phyloP scores from a whole-genome alignment of 1,284 basidiomycete genomes.

The Stygiomarasmius scandens region DNA sequence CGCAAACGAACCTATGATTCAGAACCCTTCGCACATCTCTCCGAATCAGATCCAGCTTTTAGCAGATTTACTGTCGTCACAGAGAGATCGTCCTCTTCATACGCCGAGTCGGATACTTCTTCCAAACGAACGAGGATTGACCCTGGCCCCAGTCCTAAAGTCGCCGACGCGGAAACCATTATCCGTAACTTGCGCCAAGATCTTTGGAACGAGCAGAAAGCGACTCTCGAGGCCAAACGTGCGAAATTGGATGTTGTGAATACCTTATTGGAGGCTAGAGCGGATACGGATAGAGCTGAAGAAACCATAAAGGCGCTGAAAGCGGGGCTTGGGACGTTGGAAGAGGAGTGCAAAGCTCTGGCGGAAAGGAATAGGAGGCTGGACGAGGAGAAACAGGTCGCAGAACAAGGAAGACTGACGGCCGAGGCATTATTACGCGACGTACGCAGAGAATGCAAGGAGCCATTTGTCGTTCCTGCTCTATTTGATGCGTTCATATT shows the following conservation, averaged over 20 bases:
- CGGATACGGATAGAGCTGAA: no score
- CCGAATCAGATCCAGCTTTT: no score
- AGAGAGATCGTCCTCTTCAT: no score
- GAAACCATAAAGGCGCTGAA: not conserved
- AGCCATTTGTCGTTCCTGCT: constrained; percentile 51
- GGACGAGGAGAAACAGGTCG: not conserved
- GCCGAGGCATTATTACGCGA: constrained; percentile 22
- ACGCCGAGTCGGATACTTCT: not conserved
- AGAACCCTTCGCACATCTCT: no score
- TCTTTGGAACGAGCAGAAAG: not conserved
- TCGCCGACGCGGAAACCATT: not conserved
- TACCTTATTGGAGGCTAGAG: no score
- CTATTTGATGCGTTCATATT: constrained; percentile 47
- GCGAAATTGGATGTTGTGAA: no score
- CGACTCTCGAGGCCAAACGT: no score
- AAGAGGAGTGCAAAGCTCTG: not conserved
- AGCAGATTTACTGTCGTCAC: no score
- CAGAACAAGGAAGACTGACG: not conserved
- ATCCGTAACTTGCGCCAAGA: not conserved
- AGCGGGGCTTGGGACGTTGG: not conserved
- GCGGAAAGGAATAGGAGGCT: not conserved
- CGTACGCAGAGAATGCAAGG: constrained; percentile 41
- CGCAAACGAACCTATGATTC: no score
- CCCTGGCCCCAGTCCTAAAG: not conserved
- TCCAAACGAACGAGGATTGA: not conserved